Conservation (phyloP, 73 alveolate species). For the Paramecium sonneborni region DNA sequence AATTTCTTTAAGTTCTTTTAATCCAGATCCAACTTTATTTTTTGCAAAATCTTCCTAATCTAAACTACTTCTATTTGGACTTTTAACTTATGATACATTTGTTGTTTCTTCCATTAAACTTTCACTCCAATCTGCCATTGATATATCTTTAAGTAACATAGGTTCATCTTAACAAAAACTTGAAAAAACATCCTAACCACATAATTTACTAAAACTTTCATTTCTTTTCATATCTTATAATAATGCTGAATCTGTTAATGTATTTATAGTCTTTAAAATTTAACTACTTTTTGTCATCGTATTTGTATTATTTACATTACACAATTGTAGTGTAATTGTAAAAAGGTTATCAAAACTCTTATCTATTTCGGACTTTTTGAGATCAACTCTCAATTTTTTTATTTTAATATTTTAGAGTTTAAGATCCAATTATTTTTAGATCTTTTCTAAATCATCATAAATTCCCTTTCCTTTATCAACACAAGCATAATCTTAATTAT, state of each 20-base stretch:
- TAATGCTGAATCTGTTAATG: background rate
- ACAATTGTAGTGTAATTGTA: background rate
- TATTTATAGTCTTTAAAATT: background rate
- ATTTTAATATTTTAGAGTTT: background rate
- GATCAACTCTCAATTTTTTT: conserved; percentile 35
- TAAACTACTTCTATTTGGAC: background rate
- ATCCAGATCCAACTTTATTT: background rate
- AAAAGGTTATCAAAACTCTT: conserved; percentile 40
- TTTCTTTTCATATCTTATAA: background rate
- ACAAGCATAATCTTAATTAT: background rate
- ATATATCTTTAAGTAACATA: conserved; percentile 46
- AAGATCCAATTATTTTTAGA: background rate
- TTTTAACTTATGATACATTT: background rate
- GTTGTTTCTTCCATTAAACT: background rate
- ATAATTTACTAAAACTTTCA: conserved; percentile 21
- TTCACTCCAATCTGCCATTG: conserved; percentile 56
- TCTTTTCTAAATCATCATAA: conserved; percentile 14
- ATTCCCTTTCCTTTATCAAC: conserved; percentile 34
- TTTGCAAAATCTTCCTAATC: background rate
- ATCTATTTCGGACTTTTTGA: conserved; percentile 29
- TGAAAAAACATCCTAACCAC: conserved; percentile 53
- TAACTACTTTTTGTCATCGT: background rate
- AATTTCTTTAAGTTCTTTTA: background rate
- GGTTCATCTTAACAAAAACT: conserved; percentile 49
- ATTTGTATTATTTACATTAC: background rate